Evolutionary conservation across 331 rosid species (phyloP).

Genomic region (Cydonia oblonga): DNA sequence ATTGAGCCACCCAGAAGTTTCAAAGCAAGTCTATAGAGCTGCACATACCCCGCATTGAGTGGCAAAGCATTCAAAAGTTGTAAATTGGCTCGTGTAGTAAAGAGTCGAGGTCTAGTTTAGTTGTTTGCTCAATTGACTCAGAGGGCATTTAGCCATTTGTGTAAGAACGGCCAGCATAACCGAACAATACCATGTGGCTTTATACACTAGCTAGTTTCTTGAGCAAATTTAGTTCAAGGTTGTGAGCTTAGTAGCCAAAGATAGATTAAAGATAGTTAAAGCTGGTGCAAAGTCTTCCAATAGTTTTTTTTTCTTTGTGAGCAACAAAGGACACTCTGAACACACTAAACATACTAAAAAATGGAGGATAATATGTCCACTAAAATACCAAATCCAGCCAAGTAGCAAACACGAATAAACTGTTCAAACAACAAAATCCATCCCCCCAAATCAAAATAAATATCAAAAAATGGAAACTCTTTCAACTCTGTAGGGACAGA

Average conservation of each 20-base stretch:
- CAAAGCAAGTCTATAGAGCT: background rate
- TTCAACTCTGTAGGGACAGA: background rate
- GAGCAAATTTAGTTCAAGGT: background rate
- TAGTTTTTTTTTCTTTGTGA: too few species aligned
- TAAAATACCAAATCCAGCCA: too few species aligned
- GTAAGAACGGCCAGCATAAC: background rate
- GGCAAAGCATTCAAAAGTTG: constrained; percentile 14
- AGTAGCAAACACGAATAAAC: too few species aligned
- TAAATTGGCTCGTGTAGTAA: background rate
- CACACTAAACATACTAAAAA: too few species aligned
- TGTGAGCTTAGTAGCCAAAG: background rate
- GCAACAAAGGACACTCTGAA: too few species aligned
- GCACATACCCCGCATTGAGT: background rate
- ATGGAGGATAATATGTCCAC: too few species aligned
- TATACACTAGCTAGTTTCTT: background rate
- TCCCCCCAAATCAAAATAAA: too few species aligned
- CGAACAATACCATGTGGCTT: background rate
- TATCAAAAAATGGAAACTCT: background rate
- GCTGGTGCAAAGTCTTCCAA: too few species aligned
- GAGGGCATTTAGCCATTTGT: constrained; percentile 12
- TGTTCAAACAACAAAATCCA: too few species aligned
- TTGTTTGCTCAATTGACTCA: constrained; percentile 14
- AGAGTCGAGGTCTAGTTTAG: background rate
- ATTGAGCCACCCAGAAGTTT: constrained; percentile 2
- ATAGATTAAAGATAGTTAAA: too few species aligned